Conservation (phyloP, 2,329 filamentous ascomycete genomes). For the Didymella arachidicola region DNA sequence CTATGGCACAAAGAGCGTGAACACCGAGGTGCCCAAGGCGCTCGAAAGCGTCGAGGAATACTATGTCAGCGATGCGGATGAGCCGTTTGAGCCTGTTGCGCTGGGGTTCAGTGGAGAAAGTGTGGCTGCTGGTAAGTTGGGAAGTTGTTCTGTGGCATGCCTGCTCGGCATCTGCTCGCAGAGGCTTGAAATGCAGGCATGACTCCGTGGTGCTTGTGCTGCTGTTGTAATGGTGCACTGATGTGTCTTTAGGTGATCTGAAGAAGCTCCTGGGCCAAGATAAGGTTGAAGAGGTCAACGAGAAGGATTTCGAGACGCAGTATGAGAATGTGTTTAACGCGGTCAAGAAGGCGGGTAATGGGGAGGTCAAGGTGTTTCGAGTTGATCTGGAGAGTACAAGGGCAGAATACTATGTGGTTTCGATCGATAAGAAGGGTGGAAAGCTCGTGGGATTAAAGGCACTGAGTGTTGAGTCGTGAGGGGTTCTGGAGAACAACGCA, state of each 20-base stretch:
- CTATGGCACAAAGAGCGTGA: conserved; percentile 50
- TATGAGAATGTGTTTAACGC: conserved; percentile 75
- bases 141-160: too few relatives aligned
- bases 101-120: conserved; percentile 64
- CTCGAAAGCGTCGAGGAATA: conserved; percentile 60
- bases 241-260: conserved; percentile 67
- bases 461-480: conserved; percentile 71
- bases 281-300: conserved; percentile 70
- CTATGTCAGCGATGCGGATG: conserved; percentile 84
- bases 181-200: too few relatives aligned
- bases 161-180: too few relatives aligned
- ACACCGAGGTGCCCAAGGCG: conserved; percentile 64
- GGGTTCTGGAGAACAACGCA: conserved; percentile 5
- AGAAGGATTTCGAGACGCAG: conserved; percentile 75
- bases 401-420: conserved; percentile 82
- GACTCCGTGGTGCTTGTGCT: too few relatives aligned
- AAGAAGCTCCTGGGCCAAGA: conserved; percentile 69
- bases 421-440: conserved; percentile 64
- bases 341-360: conserved; percentile 69
- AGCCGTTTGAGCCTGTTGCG: conserved; percentile 81
- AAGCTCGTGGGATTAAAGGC: conserved; percentile 81
- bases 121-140: conserved; percentile 6
- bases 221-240: too few relatives aligned
- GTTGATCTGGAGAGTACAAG: conserved; percentile 69
- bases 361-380: conserved; percentile 78